Evolutionary conservation across 495 filamentous ascomycete genomes (phyloP).

Genomic region (Neurospora sp.): DNA sequence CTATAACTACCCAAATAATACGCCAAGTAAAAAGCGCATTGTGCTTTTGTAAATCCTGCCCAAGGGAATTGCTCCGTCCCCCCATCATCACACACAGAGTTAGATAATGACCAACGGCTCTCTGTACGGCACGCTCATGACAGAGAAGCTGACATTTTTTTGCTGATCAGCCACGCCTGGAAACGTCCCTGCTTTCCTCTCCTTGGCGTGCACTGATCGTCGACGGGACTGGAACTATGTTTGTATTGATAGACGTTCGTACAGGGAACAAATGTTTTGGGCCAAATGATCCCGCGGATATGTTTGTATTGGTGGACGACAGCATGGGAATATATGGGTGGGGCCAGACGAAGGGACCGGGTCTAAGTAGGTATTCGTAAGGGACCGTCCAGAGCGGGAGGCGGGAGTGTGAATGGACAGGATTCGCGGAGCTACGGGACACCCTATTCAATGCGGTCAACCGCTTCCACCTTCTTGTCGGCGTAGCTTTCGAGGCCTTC

Average conservation of each 20-base stretch:
- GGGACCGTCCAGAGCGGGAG: not conserved
- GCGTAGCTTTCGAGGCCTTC: constrained; percentile 77
- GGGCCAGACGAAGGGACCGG: not conserved
- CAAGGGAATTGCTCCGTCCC: not conserved
- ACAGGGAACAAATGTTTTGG: not conserved
- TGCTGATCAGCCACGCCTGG: not conserved
- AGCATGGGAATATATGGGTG: not conserved
- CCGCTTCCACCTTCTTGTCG: constrained; percentile 30
- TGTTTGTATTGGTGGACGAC: not conserved
- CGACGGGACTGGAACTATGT: not conserved
- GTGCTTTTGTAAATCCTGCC: not conserved
- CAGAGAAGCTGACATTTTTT: not conserved
- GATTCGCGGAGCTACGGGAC: not conserved
- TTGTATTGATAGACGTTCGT: not conserved
- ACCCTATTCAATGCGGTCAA: not conserved
- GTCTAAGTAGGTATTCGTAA: not conserved
- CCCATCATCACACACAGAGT: not conserved
- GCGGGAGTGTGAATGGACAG: not conserved
- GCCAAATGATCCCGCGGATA: not conserved
- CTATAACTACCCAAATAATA: not conserved
- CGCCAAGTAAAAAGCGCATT: not conserved
- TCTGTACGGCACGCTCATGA: not conserved
- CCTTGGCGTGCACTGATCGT: not conserved
- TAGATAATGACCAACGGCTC: not conserved
- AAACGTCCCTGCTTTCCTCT: not conserved